phyloP scores from a whole-genome alignment of 2,329 filamentous ascomycete genomes.

The Botrytis sinoallii region DNA sequence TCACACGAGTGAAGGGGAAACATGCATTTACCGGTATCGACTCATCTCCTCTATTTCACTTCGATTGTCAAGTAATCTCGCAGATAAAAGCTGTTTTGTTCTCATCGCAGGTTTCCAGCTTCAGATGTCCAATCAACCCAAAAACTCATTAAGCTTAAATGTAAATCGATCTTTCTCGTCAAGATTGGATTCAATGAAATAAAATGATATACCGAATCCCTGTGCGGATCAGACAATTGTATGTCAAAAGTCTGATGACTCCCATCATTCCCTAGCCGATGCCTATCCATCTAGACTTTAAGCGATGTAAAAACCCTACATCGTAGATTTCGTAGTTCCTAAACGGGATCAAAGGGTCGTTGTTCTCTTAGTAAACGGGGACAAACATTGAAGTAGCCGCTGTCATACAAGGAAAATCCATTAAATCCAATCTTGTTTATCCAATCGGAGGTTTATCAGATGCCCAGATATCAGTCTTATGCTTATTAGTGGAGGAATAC shows the following conservation, averaged over 20 bases:
- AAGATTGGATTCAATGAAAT: not conserved
- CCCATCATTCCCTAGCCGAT: not conserved
- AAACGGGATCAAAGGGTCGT: not conserved
- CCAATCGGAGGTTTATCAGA: not conserved
- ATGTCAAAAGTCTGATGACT: not conserved
- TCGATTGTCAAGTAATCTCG: not conserved
- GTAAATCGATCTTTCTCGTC: not conserved
- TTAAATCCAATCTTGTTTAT: not conserved
- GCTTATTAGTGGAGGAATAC: not conserved
- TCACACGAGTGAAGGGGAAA: not conserved
- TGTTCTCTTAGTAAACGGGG: not conserved
- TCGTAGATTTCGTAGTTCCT: not conserved
- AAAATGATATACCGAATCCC: not conserved
- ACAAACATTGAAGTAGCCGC: not conserved
- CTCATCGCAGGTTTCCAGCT: not conserved
- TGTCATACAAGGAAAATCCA: not conserved
- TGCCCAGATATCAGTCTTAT: not conserved
- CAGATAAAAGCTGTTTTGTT: not conserved
- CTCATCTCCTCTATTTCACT: not conserved
- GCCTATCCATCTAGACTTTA: not conserved
- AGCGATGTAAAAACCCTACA: not conserved
- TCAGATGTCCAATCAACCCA: not conserved
- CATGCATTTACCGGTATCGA: not conserved
- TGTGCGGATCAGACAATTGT: not conserved
- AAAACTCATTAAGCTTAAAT: not conserved